Base-by-base conservation (phyloP, 2,329 filamentous ascomycete genomes). In the Mycosphaerelloides madeirae region DNA sequence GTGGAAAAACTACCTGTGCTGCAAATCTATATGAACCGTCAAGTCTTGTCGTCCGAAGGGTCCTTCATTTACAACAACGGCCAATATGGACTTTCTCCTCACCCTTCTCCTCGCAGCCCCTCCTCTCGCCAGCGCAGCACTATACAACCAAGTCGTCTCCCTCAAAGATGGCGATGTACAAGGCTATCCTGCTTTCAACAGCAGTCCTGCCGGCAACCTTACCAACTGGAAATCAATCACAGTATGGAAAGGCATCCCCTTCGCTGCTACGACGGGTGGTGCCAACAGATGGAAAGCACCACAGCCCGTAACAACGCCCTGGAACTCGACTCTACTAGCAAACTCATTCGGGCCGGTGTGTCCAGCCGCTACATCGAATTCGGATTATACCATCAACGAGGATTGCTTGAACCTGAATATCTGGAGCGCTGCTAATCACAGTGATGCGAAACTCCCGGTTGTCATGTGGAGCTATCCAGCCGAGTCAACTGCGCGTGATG, bases 361-460 rank as follows among this genome's bases (percentile, higher is more conserved):
- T 13, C 31, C 31, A 15, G 31, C 13, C 12, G 31, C 31, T 15
- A 32, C 6, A 32, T 32, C 31, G n/a, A 13, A 13, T 19, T 6
- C 6, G 14, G 34, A 19, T 37, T 22, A 18, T 18, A 37, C 34
- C 34, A 19, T 22, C 19, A 18, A 6, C n/a, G 34, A 37, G 34
- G 15, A 37, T 22, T 37, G 34, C 18, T 22, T 37, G 14, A 37
- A 37, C n/a, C 34, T 37, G 13, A 37, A 37, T 18, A 37, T 37
- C 6, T 37, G 34, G 34, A 37, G 34, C 20, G 34, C 15, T 7
- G 15, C 15, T n/a, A 37, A 18, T 4, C n/a, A 13, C n/a, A 14
- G 14, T 14, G n/a, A 8, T 4, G 19, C 34, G n/a, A 37, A 37
- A 18, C 34, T 37, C n/a, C 34, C 34, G 15, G 34, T 37, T 37